These are phyloP conservation scores for Myriosclerotinia scirpicola DNA, from an alignment of 2,329 filamentous ascomycete species.

Conservation along the genomic window DNA sequence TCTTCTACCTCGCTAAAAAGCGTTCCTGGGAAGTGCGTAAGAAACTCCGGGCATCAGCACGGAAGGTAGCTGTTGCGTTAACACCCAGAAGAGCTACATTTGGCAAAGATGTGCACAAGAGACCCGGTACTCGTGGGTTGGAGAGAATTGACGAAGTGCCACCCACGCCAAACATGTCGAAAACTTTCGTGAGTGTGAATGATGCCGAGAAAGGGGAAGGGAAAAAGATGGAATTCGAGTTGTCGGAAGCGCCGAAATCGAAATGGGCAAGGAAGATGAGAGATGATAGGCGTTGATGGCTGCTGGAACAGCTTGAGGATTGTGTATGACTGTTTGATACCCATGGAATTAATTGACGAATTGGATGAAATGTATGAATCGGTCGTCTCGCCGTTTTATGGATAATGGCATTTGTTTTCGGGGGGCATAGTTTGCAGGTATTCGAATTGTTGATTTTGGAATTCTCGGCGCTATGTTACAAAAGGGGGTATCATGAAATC, in stretches of 20 bases:
- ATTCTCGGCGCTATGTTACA: conserved; percentile 13
- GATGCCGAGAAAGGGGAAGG: conserved; percentile 59
- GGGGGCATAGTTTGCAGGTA: conserved; percentile 9
- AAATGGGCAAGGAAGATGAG: conserved; percentile 37
- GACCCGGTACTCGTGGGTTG: conserved; percentile 45
- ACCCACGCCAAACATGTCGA: conserved; percentile 54
- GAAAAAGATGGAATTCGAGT: conserved; percentile 39
- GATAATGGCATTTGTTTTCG: conserved; percentile 3
- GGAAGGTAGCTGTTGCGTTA: conserved; percentile 59
- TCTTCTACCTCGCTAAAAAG: conserved; percentile 82
- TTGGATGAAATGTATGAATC: neutral
- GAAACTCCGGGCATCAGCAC: conserved; percentile 67
- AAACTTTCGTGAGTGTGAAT: conserved; percentile 42
- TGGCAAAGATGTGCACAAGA: conserved; percentile 54
- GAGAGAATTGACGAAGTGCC: conserved; percentile 56
- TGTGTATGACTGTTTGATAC: conserved; percentile 14
- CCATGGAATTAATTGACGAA: conserved; percentile 2
- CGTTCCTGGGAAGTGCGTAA: conserved; percentile 78
- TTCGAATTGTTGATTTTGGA: conserved; percentile 3
- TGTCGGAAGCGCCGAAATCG: conserved; percentile 38
- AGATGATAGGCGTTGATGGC: conserved; percentile 5
- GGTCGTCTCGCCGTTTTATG: neutral
- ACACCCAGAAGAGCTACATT: conserved; percentile 64
- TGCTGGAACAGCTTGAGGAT: conserved; percentile 14
- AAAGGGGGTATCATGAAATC: conserved; percentile 24